phyloP scores from a whole-genome alignment of 2,329 filamentous ascomycete species.

The Colletotrichum costaricense region DNA sequence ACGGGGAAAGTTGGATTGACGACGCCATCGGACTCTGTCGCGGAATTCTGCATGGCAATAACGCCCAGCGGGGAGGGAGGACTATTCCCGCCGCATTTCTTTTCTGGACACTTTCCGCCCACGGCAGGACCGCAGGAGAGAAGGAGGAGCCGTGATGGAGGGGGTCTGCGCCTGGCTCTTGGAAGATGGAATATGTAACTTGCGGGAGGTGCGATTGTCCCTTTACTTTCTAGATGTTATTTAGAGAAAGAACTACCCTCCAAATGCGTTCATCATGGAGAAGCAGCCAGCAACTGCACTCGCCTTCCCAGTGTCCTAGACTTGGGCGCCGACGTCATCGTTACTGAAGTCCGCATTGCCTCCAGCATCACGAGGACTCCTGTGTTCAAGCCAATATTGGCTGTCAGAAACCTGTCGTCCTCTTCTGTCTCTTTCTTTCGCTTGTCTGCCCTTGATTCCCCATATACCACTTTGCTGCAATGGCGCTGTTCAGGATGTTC shows the following conservation, averaged over 20 bases:
- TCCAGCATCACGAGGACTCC: not conserved
- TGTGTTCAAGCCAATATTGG: not conserved
- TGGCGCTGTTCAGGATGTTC: not conserved
- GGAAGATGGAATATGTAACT: not conserved
- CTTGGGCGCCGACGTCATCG: not conserved
- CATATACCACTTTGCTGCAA: not conserved
- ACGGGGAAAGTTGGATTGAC: not conserved
- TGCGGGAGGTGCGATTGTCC: not conserved
- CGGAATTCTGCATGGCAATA: constrained; percentile 22
- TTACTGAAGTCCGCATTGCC: not conserved
- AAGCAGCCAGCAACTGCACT: not conserved
- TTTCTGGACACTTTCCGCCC: constrained; percentile 12
- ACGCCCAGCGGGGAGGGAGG: not conserved
- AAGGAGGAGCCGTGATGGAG: constrained; percentile 3
- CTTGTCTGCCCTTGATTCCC: not conserved
- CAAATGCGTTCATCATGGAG: too few species aligned
- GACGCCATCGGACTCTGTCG: not conserved
- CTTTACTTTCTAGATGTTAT: not conserved
- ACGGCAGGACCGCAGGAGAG: constrained; percentile 17
- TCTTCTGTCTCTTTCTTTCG: not conserved
- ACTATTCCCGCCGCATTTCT: constrained; percentile 30
- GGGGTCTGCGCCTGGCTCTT: not conserved
- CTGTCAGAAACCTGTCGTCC: not conserved
- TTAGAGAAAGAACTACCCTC: constrained; percentile 2
- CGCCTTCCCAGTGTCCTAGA: not conserved